phyloP scores from a whole-genome alignment of 2,329 filamentous ascomycete genomes.

The Coniella lustricola region DNA sequence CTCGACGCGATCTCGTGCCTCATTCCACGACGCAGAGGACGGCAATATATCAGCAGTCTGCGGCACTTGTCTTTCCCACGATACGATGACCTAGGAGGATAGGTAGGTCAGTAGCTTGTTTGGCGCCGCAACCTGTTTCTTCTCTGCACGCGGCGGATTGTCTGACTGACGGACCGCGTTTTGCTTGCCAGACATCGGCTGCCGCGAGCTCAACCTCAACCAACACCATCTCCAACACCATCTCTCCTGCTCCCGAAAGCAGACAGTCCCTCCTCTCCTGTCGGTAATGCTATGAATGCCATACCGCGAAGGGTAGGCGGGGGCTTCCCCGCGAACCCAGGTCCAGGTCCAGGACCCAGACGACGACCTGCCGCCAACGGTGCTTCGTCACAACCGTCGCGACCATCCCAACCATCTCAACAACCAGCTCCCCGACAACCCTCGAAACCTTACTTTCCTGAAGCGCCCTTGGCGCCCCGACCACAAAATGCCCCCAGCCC shows the following conservation, averaged over 20 bases:
- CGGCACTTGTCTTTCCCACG: conserved; percentile 3
- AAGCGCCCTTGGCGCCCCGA: conserved; percentile 42
- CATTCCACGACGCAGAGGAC: neutral
- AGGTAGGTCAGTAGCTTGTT: conserved; percentile 3
- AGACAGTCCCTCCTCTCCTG: neutral
- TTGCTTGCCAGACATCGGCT: conserved; percentile 11
- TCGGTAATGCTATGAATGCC: conserved; percentile 17
- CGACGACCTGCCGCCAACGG: conserved; percentile 11
- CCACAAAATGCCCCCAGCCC: conserved; percentile 38
- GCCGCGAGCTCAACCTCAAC: conserved; percentile 12
- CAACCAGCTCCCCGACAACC: neutral
- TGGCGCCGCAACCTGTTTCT: neutral
- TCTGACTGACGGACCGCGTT: conserved; percentile 1
- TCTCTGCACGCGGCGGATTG: neutral
- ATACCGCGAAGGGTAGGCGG: conserved; percentile 15
- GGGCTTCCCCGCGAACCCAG: conserved; percentile 16
- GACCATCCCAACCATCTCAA: neutral
- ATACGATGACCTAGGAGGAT: conserved; percentile 17
- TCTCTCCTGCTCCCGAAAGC: neutral
- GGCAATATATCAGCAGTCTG: neutral
- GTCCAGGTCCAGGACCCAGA: conserved; percentile 15
- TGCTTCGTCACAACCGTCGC: neutral
- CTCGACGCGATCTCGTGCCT: neutral
- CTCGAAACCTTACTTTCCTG: conserved; percentile 4
- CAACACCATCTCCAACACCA: neutral